These are phyloP conservation scores for Wickerhamiella slavikovae DNA, from an alignment of 805 yeast genomes.

Conservation along the genomic window DNA sequence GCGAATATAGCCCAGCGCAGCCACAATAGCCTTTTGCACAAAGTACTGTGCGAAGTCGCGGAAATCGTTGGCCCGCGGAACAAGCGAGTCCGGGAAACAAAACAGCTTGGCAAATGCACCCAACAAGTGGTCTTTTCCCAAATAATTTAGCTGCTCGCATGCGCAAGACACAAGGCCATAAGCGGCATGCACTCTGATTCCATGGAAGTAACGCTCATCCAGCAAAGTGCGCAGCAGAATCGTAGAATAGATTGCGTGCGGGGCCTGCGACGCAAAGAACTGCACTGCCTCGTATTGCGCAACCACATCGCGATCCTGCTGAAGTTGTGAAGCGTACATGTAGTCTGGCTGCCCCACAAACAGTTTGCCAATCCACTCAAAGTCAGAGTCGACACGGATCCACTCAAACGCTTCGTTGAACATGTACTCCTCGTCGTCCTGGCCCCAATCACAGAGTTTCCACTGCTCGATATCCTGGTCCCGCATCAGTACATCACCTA, in stretches of 20 bases:
- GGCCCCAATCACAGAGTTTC: conserved; percentile 51
- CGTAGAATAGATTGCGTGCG: conserved; percentile 49
- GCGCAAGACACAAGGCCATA: conserved; percentile 53
- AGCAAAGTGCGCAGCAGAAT: conserved; percentile 57
- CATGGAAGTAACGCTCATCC: conserved; percentile 74
- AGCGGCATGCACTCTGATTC: conserved; percentile 77
- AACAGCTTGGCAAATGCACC: conserved; percentile 46
- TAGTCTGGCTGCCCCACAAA: conserved; percentile 78
- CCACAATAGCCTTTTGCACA: conserved; percentile 47
- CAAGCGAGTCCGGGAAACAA: conserved; percentile 46
- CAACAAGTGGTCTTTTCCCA: conserved; percentile 55
- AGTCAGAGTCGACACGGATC: conserved; percentile 94
- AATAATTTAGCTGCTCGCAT: conserved; percentile 33
- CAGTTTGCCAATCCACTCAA: conserved; percentile 82
- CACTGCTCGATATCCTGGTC: conserved; percentile 45
- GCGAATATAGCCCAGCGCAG: conserved; percentile 36
- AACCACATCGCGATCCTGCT: conserved; percentile 87
- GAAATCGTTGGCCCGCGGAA: conserved; percentile 71
- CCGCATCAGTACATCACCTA: conserved; percentile 60
- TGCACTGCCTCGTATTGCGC: conserved; percentile 76
- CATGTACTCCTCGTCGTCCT: conserved; percentile 46
- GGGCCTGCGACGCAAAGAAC: conserved; percentile 52
- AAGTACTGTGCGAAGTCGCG: conserved; percentile 46
- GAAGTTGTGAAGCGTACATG: conserved; percentile 85
- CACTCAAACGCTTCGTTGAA: conserved; percentile 86